phyloP scores from a whole-genome alignment of 2,329 filamentous ascomycete genomes.

The Xenosphaeropsis pyriputrescens region DNA sequence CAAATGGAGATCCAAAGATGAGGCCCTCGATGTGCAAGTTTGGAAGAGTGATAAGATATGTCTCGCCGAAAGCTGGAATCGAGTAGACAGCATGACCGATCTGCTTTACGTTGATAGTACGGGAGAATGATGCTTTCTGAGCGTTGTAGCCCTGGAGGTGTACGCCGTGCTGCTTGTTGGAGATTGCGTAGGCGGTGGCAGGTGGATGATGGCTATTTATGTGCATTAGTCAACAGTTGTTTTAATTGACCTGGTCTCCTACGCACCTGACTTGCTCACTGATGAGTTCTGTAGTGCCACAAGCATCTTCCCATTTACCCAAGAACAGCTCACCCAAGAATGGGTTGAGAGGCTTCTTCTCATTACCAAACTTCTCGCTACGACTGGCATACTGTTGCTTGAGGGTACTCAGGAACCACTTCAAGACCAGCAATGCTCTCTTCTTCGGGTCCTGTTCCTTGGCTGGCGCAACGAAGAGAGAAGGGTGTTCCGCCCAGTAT shows the following conservation, averaged over 20 bases:
- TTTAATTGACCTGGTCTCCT: background rate
- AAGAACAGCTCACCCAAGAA: slow-evolving; percentile 92
- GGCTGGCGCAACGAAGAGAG: slow-evolving; percentile 69
- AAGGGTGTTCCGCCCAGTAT: slow-evolving; percentile 71
- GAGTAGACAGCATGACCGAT: slow-evolving; percentile 79
- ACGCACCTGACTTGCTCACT: slow-evolving; percentile 79
- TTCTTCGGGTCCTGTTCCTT: slow-evolving; percentile 67
- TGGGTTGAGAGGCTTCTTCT: slow-evolving; percentile 96
- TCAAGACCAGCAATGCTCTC: slow-evolving; percentile 75
- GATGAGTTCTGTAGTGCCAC: slow-evolving; percentile 71
- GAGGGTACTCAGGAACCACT: slow-evolving; percentile 89
- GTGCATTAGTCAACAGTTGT: background rate
- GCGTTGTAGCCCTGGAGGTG: slow-evolving; percentile 80
- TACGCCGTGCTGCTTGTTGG: slow-evolving; percentile 72
- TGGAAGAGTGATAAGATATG: slow-evolving; percentile 83
- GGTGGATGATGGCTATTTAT: slow-evolving; percentile 67
- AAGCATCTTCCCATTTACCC: slow-evolving; percentile 74
- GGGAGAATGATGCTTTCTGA: slow-evolving; percentile 88
- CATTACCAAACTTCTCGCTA: slow-evolving; percentile 71
- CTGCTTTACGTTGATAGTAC: slow-evolving; percentile 90
- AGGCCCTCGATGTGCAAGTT: slow-evolving; percentile 87
- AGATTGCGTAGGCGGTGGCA: slow-evolving; percentile 86
- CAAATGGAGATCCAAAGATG: slow-evolving; percentile 72
- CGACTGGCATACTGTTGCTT: slow-evolving; percentile 69
- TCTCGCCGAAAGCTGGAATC: slow-evolving; percentile 40